Evolutionary conservation across 2,329 filamentous ascomycete genomes (phyloP), one percentile per base, ranked within the genome.

Genomic region (Fusarium sp.): DNA sequence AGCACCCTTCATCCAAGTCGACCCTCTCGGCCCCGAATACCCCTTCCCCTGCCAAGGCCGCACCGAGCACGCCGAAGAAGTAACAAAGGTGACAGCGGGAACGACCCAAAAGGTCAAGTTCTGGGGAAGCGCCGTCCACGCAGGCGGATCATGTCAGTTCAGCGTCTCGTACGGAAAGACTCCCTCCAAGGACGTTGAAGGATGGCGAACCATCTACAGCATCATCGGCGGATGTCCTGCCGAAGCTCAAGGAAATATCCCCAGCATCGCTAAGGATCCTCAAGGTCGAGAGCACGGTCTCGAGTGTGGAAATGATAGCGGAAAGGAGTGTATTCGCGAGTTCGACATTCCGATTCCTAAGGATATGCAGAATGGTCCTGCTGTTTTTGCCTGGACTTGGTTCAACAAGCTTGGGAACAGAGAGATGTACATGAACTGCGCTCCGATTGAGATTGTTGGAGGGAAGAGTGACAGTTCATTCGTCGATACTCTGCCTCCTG

Each of bases 381-480:
- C 91, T 50, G 80, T 95, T 20, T 89, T 96, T 58, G 90, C 90
- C 20, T 96, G 94, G 94, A 91, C 90, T 18, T 94, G 92, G 92
- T 92, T 93, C 84, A 94, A 94, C 86, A 86, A 91, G 74, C 83
- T 93, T 38, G 93, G 93, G 18, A 95, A 95, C 82, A 88, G 93
- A 34, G 93, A 96, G 81, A 93, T 93, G 89, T 96, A 96, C 87
- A 94, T 94, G 92, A 93, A 94, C 83, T 96, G 94, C 79, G 93
- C 93, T 2, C 86, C 89, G 52, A 89, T 95, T 75, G 89, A 89
- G 66, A 90, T 95, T 75, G 82, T 81, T 40, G 82, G 82, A 14
- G 82, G 83, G 31, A 79, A 79, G 40, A 77, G 73, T 57, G 82
- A 79, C 40, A 68, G 61, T 8, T 22, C 57, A 1, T 79, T 76